Evolutionary conservation across 768 basidiomycete genomes (phyloP).

Genomic region (Trametes cubensis): DNA sequence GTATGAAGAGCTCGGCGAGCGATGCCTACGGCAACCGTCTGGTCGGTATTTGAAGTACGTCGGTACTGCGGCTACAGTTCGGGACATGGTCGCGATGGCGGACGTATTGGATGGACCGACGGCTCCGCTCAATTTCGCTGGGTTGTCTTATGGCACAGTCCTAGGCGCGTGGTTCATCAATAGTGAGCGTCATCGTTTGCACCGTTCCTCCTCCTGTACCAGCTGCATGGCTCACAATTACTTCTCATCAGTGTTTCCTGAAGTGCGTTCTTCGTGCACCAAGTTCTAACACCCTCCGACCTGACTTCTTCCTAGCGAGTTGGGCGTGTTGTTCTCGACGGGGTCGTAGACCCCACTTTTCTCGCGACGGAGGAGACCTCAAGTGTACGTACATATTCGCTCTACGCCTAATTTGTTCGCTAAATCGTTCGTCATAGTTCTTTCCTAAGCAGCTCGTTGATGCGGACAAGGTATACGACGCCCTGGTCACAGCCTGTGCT

Average conservation of each 20-base stretch:
- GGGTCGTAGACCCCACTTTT: background rate
- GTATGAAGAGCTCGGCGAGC: slow-evolving; percentile 9
- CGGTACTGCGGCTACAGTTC: slow-evolving; percentile 11
- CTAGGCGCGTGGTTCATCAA: slow-evolving; percentile 14
- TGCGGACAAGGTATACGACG: slow-evolving; percentile 13
- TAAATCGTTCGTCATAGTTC: background rate
- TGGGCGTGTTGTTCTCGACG: slow-evolving; percentile 14
- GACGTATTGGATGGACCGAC: slow-evolving; percentile 17
- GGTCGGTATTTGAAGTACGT: slow-evolving; percentile 13
- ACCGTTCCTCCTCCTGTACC: no score
- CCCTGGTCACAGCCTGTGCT: slow-evolving; percentile 11
- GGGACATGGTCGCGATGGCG: slow-evolving; percentile 13
- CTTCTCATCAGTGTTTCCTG: slow-evolving; percentile 7
- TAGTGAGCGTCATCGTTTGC: background rate
- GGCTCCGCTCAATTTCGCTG: slow-evolving; percentile 11
- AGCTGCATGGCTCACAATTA: no score
- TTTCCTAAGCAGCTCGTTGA: background rate
- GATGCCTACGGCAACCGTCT: background rate
- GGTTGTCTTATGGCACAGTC: slow-evolving; percentile 13
- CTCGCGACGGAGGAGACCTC: slow-evolving; percentile 1
- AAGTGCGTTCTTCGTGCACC: background rate
- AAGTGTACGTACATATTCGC: background rate
- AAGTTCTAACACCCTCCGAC: no score
- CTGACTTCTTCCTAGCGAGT: slow-evolving; percentile 3
- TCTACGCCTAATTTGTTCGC: background rate